phyloP scores from a whole-genome alignment of 2,329 filamentous ascomycete species.

The Ceratocystis cubensis region DNA sequence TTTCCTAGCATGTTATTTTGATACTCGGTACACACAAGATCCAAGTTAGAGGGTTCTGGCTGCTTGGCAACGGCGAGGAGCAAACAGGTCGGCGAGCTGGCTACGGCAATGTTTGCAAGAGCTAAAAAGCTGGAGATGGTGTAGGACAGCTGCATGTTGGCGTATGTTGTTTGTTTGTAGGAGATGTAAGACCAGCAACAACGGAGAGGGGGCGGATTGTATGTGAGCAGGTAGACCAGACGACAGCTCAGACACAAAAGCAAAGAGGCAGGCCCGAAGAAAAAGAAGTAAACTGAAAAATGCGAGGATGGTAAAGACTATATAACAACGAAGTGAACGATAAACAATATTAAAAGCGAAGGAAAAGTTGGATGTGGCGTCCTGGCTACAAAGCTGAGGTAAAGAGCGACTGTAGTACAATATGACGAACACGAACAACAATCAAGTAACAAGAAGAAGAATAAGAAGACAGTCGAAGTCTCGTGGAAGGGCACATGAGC shows the following conservation, averaged over 20 bases:
- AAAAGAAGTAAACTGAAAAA: not conserved
- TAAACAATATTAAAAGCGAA: not conserved
- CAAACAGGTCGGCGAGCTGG: slow-evolving; percentile 21
- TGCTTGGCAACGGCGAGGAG: slow-evolving; percentile 21
- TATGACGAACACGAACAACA: not conserved
- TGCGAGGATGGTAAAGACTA: not conserved
- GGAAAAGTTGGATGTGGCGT: not conserved
- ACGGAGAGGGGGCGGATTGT: not conserved
- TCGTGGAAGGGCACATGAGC: not conserved
- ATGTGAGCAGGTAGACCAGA: not conserved
- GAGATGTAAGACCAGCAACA: not conserved
- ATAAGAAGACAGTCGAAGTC: not conserved
- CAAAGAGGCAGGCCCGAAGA: not conserved
- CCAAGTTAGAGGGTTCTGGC: slow-evolving; percentile 14
- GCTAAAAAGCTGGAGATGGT: slow-evolving; percentile 17
- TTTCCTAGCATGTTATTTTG: slow-evolving; percentile 22
- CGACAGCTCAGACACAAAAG: not conserved
- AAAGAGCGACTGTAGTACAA: slow-evolving; percentile 15
- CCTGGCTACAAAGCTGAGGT: slow-evolving; percentile 7
- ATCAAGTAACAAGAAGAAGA: slow-evolving; percentile 4
- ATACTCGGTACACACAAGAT: slow-evolving; percentile 20
- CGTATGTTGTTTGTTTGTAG: not conserved
- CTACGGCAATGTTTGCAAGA: slow-evolving; percentile 13
- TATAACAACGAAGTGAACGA: slow-evolving; percentile 11
- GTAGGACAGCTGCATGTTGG: slow-evolving; percentile 17